phyloP scores from a whole-genome alignment of 257 asterid species.

The Gardenia jasminoides region DNA sequence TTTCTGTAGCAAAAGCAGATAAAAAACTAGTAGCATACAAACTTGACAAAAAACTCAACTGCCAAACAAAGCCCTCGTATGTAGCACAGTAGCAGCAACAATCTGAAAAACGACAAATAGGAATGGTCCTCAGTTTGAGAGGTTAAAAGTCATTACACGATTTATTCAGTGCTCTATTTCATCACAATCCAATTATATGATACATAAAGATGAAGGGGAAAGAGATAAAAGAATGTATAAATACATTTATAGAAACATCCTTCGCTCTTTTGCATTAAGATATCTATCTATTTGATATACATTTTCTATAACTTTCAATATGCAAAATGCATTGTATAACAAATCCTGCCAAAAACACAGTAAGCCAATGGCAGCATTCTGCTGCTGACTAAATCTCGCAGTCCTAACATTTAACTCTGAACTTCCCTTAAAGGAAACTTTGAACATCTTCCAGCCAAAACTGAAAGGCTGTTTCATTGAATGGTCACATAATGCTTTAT shows the following conservation, averaged over 20 bases:
- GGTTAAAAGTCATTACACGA: neutral
- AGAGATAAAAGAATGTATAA: slow-evolving; percentile 14
- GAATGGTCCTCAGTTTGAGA: neutral
- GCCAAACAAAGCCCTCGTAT: no score
- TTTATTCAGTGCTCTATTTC: neutral
- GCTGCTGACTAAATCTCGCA: slow-evolving; percentile 15
- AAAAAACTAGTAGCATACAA: no score
- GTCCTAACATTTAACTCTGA: slow-evolving; percentile 22
- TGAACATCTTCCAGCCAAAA: slow-evolving; percentile 27
- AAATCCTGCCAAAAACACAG: slow-evolving; percentile 14
- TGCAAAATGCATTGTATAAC: slow-evolving; percentile 29
- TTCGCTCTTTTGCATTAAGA: slow-evolving; percentile 13
- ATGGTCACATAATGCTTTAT: slow-evolving; percentile 21
- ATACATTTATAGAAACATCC: slow-evolving; percentile 10
- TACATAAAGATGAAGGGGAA: neutral
- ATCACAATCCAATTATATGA: neutral
- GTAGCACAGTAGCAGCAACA: neutral
- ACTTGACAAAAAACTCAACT: no score
- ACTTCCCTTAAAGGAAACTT: slow-evolving; percentile 15
- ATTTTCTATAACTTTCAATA: slow-evolving; percentile 28
- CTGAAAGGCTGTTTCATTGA: slow-evolving; percentile 23
- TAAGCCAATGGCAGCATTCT: slow-evolving; percentile 11
- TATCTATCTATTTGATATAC: slow-evolving; percentile 47
- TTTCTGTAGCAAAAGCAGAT: no score
- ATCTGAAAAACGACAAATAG: neutral